Evolutionary conservation across 1,139 yeast genomes (phyloP), one percentile per base, ranked within the genome.

Genomic region (Casaregolazyma suthepensis): DNA sequence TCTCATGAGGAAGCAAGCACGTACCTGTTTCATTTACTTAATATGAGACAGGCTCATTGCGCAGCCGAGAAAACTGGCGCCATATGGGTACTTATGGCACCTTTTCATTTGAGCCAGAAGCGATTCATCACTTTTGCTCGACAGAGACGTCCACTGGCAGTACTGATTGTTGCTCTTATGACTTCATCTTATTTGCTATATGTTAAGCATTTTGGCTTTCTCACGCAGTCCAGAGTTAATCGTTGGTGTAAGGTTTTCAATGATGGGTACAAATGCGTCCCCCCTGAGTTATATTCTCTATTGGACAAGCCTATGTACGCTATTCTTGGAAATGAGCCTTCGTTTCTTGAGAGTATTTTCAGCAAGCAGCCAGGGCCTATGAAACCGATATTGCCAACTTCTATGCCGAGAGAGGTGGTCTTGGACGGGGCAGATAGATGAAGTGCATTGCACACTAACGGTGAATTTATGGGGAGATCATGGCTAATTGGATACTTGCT

Each of bases 121-220:
- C 13, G 23, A 1, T 47, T 47, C 22, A 13, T 47, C 5, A 10
- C 1, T 9, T 23, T 15, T 15, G 40, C 45, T n/a, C 50, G 50
- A 15, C 22, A n/a, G 5, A 17, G 50, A 6, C 44, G 50, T 5
- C 50, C 50, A 12, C 18, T 47, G 13, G 50, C 37, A 9, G 12
- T 47, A 22, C 37, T 47, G n/a, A 47, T 47, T 9, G 37, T 47
- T 9, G n/a, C 42, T 18, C 22, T 37, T 17, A 47, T 47, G 20
- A 17, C 45, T 9, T 35, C 38, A 1, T 17, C 42, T 4, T 47
- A 47, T n/a, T 15, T 20, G 7, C 37, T 47, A 6, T 47, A 47
- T 15, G 22, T 37, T 7, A 38, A 4, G 3, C 38, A 47, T 5
- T 37, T 22, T 31, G 23, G 20, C n/a, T 31, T 38, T 3, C 15